A percentile compares a stretch with the other conserved stretches of the same genome.
These are phyloP conservation scores for Onygenales sp. DNA, from an alignment of 2,329 filamentous ascomycete genomes.

Conservation along the genomic window DNA sequence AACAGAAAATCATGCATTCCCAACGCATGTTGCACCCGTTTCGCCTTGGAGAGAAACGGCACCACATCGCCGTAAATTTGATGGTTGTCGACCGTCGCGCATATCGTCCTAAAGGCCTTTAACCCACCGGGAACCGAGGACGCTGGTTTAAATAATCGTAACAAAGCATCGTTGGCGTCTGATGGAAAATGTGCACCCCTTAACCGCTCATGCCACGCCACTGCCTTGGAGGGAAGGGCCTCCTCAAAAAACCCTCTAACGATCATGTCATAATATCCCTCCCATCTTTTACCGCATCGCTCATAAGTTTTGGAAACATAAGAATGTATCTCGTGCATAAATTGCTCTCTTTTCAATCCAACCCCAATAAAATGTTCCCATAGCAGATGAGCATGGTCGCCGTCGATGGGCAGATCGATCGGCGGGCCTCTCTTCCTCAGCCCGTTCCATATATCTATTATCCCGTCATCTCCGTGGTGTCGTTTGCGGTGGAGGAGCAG, in stretches of 20 bases:
- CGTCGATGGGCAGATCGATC: slow-evolving; percentile 26
- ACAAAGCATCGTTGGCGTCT: slow-evolving; percentile 18
- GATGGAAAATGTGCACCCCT: slow-evolving; percentile 22
- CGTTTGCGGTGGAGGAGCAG: slow-evolving; percentile 35
- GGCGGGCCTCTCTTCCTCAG: slow-evolving; percentile 22
- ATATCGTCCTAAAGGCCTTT: slow-evolving; percentile 33
- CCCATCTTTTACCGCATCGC: slow-evolving; percentile 29
- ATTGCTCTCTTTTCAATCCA: slow-evolving; percentile 23
- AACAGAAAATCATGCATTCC: slow-evolving; percentile 40
- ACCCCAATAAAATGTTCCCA: slow-evolving; percentile 32
- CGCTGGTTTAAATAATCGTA: slow-evolving; percentile 20
- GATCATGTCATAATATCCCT: slow-evolving; percentile 27
- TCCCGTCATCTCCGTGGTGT: slow-evolving; percentile 33
- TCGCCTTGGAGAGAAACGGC: slow-evolving; percentile 27
- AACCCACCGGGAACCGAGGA: slow-evolving; percentile 18
- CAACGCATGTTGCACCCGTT: slow-evolving; percentile 30
- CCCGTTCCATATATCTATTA: slow-evolving; percentile 32
- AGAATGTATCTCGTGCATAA: slow-evolving; percentile 23
- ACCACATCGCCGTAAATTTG: slow-evolving; percentile 38
- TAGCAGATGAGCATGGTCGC: slow-evolving; percentile 29
- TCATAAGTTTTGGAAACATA: slow-evolving; percentile 34
- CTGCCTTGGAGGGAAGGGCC: slow-evolving; percentile 18
- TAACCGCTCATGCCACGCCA: slow-evolving; percentile 30
- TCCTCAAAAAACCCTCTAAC: slow-evolving; percentile 21
- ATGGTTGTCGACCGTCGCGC: slow-evolving; percentile 25